Evolutionary conservation across 1,284 basidiomycete species (phyloP).

Genomic region (Puccinia triticina): DNA sequence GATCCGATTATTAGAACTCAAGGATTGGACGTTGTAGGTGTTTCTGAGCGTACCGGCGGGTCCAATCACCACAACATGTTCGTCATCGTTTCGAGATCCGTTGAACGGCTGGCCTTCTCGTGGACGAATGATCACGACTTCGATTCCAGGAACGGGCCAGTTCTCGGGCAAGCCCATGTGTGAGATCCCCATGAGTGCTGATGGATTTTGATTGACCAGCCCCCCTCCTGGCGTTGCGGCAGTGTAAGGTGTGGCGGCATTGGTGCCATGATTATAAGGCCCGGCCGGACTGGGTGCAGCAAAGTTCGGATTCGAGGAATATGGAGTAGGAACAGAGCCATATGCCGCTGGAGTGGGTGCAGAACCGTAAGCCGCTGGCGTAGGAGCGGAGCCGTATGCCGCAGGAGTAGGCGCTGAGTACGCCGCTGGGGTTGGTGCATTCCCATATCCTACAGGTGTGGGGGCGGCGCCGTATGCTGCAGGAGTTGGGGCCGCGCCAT

Average conservation of each 20-base stretch:
- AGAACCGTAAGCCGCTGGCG: conserved; percentile 57
- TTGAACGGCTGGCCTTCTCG: conserved; percentile 51
- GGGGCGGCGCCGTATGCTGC: conserved; percentile 56
- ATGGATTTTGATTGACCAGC: conserved; percentile 22
- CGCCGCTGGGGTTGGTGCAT: conserved; percentile 64
- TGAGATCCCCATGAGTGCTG: conserved; percentile 52
- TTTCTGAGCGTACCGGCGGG: not conserved
- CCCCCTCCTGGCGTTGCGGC: conserved; percentile 54
- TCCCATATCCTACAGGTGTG: conserved; percentile 57
- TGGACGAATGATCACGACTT: conserved; percentile 32
- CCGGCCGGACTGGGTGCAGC: conserved; percentile 62
- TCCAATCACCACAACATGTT: conserved; percentile 52
- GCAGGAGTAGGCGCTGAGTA: conserved; percentile 56
- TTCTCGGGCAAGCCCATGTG: conserved; percentile 51
- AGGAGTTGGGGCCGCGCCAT: conserved; percentile 52
- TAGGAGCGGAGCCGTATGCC: conserved; percentile 60
- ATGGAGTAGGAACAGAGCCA: conserved; percentile 62
- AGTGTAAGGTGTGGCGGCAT: conserved; percentile 54
- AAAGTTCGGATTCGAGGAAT: conserved; percentile 57
- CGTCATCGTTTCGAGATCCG: conserved; percentile 52
- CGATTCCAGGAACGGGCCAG: conserved; percentile 49
- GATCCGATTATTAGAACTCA: not conserved
- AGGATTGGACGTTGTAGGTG: not conserved
- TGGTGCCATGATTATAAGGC: conserved; percentile 53
- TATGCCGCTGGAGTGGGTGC: conserved; percentile 56